Base-by-base conservation (phyloP, 2,329 filamentous ascomycete species). In the Colletotrichum sp. region DNA sequence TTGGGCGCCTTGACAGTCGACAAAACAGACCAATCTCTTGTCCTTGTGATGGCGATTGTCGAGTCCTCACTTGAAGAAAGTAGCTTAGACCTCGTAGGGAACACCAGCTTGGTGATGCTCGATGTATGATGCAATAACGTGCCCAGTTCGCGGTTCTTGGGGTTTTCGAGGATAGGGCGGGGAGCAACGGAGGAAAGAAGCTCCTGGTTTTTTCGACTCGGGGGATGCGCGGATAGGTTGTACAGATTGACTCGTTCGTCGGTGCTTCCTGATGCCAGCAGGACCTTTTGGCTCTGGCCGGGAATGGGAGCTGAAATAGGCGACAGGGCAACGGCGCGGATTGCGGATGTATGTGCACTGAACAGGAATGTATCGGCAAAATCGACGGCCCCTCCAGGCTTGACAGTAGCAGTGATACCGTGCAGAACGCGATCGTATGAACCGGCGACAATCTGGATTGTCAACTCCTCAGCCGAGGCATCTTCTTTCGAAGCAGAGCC, bases 161-260 rank as follows among this genome's bases (percentile, higher is more conserved):
- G 89, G 82, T 98, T 98, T 84, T 98, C 94, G 67, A 93, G 89
- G 76, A 97, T 93, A 76, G 94, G 92, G 73, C 92, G 92, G 74
- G 92, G 91, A 55, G 92, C 89, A 66, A 97, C 87, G 15, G 90
- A 89, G 31, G 93, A 93, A 64, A 96, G 87, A 4, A 90, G 84
- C 64, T 90, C 89, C 76, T 88, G 87, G 75, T 88, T 86, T 81
- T 86, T 91, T 76, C 84, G 85, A 78, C 82, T 89, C 72, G 89
- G 91, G 68, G 91, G 91, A 78, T 92, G 91, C 31, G 89, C 92
- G 15, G 96, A 98, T 69, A 99, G 87, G 74, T 93, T 95, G 88
- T 98, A 99, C 69, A 99, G 89, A 81, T 99, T 98, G 86, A 99
- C 94, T 76, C 95, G 92, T 85, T 98, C 95, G 84, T 99, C 97